Percentiles rank a stretch among this genome's conserved stretches.
Evolutionary conservation across 129 eudicot genomes (phyloP).

Genomic region (Lonicera japonica): DNA sequence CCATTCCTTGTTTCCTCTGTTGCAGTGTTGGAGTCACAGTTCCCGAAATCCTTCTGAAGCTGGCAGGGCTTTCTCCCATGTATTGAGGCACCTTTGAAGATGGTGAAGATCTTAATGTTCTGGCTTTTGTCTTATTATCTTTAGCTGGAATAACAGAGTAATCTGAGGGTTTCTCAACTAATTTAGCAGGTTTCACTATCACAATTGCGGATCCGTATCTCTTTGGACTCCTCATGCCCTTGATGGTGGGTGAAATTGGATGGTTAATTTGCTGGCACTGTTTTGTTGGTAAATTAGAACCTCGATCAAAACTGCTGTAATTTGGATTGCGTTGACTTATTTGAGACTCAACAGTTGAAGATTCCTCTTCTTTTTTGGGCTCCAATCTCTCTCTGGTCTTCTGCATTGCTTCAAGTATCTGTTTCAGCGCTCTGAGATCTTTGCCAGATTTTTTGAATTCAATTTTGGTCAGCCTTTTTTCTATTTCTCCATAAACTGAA

Average conservation of each 20-base stretch:
- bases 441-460: conserved; percentile 75
- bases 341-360: conserved; percentile 3
- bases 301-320: conserved; percentile 22
- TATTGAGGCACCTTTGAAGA: conserved; percentile 23
- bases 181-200: conserved; percentile 28
- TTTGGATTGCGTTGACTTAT: conserved; percentile 14
- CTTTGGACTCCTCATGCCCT: conserved; percentile 32
- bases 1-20: conserved; percentile 13
- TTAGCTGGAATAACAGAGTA: conserved; percentile 19
- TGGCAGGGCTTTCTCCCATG: conserved; percentile 22
- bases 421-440: conserved; percentile 96
- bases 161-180: conserved; percentile 17
- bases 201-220: conserved; percentile 20
- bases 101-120: conserved; percentile 23
- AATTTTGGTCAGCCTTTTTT: conserved; percentile 68
- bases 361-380: conserved; percentile 15
- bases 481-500: conserved; percentile 73
- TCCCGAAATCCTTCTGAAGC: conserved; percentile 29
- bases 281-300: background rate
- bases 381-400: conserved; percentile 49
- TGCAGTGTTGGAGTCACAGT: conserved; percentile 37
- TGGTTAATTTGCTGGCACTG: conserved; percentile 20
- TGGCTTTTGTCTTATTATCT: conserved; percentile 30
- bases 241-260: conserved; percentile 34
- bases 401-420: conserved; percentile 95